Percentiles rank a stretch among this genome's conserved stretches.
phyloP scores from a whole-genome alignment of 2,329 filamentous ascomycete species.

The Magnaporthales sp. region DNA sequence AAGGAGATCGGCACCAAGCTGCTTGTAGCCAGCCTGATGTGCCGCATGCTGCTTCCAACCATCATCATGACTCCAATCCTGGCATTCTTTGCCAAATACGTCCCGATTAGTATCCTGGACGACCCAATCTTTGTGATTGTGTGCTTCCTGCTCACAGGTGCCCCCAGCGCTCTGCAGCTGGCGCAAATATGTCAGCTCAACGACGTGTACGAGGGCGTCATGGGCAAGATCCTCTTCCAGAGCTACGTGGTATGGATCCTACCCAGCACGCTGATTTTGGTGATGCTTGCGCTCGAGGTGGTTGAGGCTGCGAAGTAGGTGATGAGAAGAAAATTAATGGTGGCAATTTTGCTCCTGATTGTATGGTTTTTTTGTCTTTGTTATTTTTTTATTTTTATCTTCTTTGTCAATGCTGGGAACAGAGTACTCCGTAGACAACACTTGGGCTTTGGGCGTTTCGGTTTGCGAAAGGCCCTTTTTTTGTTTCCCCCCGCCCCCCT shows the following conservation, averaged over 20 bases:
- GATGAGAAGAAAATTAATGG: background rate
- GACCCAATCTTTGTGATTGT: slow-evolving; percentile 98
- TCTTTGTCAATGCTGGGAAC: too few relatives aligned
- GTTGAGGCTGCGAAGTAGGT: slow-evolving; percentile 66
- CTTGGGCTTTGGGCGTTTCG: background rate
- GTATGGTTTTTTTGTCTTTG: background rate
- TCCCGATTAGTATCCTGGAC: slow-evolving; percentile 87
- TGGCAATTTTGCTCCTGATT: background rate
- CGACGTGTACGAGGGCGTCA: slow-evolving; percentile 87
- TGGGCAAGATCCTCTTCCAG: slow-evolving; percentile 89
- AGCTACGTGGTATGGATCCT: slow-evolving; percentile 97
- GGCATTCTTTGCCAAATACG: slow-evolving; percentile 78
- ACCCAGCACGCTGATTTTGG: slow-evolving; percentile 81
- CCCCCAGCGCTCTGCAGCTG: slow-evolving; percentile 85
- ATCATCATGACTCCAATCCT: slow-evolving; percentile 87
- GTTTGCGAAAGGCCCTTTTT: background rate
- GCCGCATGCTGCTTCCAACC: slow-evolving; percentile 87
- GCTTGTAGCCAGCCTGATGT: slow-evolving; percentile 75
- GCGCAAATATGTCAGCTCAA: slow-evolving; percentile 99
- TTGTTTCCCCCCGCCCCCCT: background rate
- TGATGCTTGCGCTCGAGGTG: slow-evolving; percentile 86
- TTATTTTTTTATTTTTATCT: slow-evolving; percentile 8
- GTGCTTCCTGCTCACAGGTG: slow-evolving; percentile 90
- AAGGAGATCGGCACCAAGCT: slow-evolving; percentile 61
- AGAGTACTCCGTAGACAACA: background rate